These are phyloP conservation scores for Pleurotus salmoneostramineus DNA, from an alignment of 768 basidiomycete species.

Conservation along the genomic window DNA sequence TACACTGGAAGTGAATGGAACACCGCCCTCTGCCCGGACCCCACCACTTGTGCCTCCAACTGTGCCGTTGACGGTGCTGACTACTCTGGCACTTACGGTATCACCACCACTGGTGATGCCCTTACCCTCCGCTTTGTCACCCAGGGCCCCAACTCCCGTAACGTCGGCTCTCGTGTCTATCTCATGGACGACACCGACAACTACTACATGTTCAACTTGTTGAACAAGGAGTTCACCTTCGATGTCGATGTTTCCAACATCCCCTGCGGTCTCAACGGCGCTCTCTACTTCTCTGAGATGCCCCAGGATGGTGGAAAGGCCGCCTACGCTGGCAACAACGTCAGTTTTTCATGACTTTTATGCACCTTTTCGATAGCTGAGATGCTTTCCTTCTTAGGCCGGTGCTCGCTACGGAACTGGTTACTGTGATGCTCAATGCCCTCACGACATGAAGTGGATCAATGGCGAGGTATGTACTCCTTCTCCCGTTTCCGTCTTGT, in stretches of 20 bases:
- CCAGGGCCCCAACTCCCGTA: conserved; percentile 11
- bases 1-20: conserved; percentile 43
- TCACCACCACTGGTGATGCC: conserved; percentile 27
- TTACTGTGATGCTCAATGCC: conserved; percentile 32
- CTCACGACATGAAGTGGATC: conserved; percentile 45
- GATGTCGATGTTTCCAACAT: conserved; percentile 43
- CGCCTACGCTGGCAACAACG: conserved; percentile 32
- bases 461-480: conserved; percentile 30
- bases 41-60: conserved; percentile 14
- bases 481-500: no score
- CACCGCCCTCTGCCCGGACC: conserved; percentile 32
- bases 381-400: conserved; percentile 18
- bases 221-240: conserved; percentile 43
- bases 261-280: conserved; percentile 50
- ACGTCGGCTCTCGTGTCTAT: conserved; percentile 33
- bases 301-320: conserved; percentile 36
- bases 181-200: conserved; percentile 11
- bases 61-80: conserved; percentile 21
- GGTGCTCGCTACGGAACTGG: conserved; percentile 27
- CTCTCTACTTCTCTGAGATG: conserved; percentile 44
- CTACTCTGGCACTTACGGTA: conserved; percentile 32
- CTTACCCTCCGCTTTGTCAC: conserved; percentile 30
- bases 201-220: conserved; percentile 26
- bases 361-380: background rate
- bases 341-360: background rate